Evolutionary conservation across 768 basidiomycete genomes (phyloP).

Genomic region (Infundibulicybe gibba): DNA sequence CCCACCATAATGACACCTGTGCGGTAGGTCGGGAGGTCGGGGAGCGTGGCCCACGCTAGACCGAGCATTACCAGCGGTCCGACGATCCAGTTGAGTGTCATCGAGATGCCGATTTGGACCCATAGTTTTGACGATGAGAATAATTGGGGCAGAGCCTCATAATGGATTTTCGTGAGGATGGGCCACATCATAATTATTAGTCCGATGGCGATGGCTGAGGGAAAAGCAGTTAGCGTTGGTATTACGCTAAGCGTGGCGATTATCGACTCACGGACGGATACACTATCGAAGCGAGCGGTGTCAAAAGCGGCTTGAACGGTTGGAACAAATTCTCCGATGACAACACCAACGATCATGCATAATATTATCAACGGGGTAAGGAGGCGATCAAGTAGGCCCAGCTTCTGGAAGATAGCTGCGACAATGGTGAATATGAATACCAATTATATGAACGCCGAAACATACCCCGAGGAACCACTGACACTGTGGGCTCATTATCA

Average conservation of each 20-base stretch:
- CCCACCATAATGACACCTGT: slow-evolving; percentile 84
- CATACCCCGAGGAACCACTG: too few relatives aligned
- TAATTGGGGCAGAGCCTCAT: slow-evolving; percentile 61
- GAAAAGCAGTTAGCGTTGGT: not conserved
- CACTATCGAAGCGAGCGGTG: slow-evolving; percentile 59
- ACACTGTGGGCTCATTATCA: too few relatives aligned
- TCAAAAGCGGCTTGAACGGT: slow-evolving; percentile 60
- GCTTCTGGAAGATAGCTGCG: slow-evolving; percentile 12
- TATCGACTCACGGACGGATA: slow-evolving; percentile 67
- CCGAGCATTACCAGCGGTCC: slow-evolving; percentile 85
- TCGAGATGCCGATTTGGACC: slow-evolving; percentile 64
- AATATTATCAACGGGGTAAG: slow-evolving; percentile 51
- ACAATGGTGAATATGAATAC: not conserved
- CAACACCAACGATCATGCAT: slow-evolving; percentile 71
- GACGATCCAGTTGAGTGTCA: slow-evolving; percentile 76
- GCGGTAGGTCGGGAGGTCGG: slow-evolving; percentile 71
- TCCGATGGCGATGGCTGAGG: slow-evolving; percentile 72
- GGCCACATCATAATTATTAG: slow-evolving; percentile 91
- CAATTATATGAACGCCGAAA: too few relatives aligned
- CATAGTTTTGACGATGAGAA: slow-evolving; percentile 53
- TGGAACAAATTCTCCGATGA: slow-evolving; percentile 68
- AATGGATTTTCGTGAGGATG: slow-evolving; percentile 71
- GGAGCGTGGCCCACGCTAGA: slow-evolving; percentile 81
- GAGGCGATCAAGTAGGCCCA: slow-evolving; percentile 17
- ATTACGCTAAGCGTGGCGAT: not conserved